Evolutionary conservation across 768 basidiomycete species (phyloP).

Genomic region (Porphyrellus cyaneotinctus): DNA sequence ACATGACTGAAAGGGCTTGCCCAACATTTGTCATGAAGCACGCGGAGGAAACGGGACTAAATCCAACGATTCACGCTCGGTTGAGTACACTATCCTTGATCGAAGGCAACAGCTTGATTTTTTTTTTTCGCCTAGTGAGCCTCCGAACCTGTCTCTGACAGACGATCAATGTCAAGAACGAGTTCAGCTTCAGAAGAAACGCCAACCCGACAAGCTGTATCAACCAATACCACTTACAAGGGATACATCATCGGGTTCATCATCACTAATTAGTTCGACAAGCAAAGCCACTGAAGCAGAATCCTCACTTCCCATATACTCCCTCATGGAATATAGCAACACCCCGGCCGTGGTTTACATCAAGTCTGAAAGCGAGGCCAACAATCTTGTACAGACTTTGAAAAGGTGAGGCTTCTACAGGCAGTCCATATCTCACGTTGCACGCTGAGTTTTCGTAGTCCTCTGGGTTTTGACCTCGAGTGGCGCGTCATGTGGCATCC

Average conservation of each 20-base stretch:
- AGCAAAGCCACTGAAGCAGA: constrained; percentile 2
- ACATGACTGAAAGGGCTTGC: neutral
- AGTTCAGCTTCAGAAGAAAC: neutral
- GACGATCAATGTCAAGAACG: neutral
- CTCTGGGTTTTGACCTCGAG: constrained; percentile 51
- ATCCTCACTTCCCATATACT: constrained; percentile 31
- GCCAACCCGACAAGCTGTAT: neutral
- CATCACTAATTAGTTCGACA: neutral
- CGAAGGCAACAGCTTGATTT: neutral
- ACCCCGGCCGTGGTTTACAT: constrained; percentile 38
- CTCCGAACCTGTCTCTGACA: neutral
- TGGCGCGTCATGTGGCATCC: constrained; percentile 39
- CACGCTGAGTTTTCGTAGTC: constrained; percentile 25
- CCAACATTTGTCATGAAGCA: neutral
- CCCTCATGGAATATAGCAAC: constrained; percentile 33
- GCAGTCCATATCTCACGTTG: neutral
- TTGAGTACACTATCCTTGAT: constrained; percentile 9
- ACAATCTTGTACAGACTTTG: constrained; percentile 36
- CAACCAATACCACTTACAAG: neutral
- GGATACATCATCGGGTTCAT: constrained; percentile 1
- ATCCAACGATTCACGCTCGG: neutral
- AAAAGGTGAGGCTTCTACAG: constrained; percentile 30
- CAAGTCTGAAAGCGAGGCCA: constrained; percentile 38
- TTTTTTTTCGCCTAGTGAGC: constrained; percentile 2
- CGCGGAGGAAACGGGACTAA: neutral